These are phyloP conservation scores for Vigna radiata DNA, from an alignment of 306 rosid genomes.

Conservation along the genomic window DNA sequence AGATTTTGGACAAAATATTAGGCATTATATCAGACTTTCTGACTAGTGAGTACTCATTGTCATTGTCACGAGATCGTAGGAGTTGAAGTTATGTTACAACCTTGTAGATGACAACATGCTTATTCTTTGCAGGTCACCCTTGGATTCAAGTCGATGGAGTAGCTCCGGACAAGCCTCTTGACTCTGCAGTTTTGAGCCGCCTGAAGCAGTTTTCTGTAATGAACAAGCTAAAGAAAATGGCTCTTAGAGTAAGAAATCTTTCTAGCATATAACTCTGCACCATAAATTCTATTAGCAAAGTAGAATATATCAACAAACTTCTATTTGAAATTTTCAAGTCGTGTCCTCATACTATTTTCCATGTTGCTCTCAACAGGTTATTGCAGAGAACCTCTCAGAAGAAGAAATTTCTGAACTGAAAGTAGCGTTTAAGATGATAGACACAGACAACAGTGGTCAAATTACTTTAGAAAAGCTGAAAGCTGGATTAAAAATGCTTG, in stretches of 20 bases:
- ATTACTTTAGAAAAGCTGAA: conserved; percentile 78
- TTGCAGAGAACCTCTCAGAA: conserved; percentile 73
- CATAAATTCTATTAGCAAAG: conserved; percentile 5
- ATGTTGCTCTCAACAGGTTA: conserved; percentile 55
- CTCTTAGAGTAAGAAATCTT: conserved; percentile 63
- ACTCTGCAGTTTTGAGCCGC: conserved; percentile 70
- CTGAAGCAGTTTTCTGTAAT: conserved; percentile 81
- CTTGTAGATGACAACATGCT: conserved; percentile 15
- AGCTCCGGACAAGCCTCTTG: conserved; percentile 81
- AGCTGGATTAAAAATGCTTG: conserved; percentile 66
- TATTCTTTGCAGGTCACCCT: conserved; percentile 72
- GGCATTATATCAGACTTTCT: conserved; percentile 6
- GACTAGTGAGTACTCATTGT: neutral
- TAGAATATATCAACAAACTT: neutral
- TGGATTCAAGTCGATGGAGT: conserved; percentile 83
- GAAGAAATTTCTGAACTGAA: conserved; percentile 78
- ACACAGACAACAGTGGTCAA: conserved; percentile 62
- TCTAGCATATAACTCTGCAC: neutral
- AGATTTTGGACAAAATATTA: neutral
- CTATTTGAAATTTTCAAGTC: conserved; percentile 6
- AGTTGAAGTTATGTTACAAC: conserved; percentile 20
- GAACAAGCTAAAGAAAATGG: conserved; percentile 88
- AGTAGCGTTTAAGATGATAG: conserved; percentile 58
- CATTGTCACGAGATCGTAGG: conserved; percentile 2
- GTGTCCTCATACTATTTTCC: conserved; percentile 7